Evolutionary conservation across 441 rosid genomes (phyloP).

Genomic region (Mallotus japonicus): DNA sequence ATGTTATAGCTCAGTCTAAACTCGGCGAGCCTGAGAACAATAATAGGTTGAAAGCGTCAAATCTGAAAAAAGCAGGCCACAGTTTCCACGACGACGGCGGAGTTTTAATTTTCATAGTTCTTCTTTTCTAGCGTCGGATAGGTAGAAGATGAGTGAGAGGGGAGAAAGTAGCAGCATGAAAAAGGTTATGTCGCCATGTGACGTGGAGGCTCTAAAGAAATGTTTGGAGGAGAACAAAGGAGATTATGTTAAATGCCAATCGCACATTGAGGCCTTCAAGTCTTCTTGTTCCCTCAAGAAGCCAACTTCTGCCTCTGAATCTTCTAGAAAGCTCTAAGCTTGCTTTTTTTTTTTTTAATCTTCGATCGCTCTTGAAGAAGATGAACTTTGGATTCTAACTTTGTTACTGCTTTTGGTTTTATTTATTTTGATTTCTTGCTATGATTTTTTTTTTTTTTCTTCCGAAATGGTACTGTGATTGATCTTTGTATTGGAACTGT

Average conservation of each 20-base stretch:
- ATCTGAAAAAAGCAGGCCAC: too few relatives aligned
- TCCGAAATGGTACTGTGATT: neutral
- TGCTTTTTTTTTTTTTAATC: too few relatives aligned
- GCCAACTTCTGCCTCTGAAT: conserved; percentile 30
- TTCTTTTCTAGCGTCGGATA: neutral
- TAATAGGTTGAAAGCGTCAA: too few relatives aligned
- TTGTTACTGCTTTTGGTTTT: neutral
- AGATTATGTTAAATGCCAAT: conserved; percentile 59
- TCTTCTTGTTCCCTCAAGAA: conserved; percentile 69
- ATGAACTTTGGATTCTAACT: too few relatives aligned
- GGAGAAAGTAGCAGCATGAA: conserved; percentile 32
- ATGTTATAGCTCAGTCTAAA: too few relatives aligned
- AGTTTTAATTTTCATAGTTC: neutral
- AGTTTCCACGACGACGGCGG: too few relatives aligned
- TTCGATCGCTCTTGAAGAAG: too few relatives aligned
- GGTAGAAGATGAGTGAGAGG: conserved; percentile 34
- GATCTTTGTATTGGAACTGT: neutral
- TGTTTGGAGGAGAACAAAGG: conserved; percentile 86
- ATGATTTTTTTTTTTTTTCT: neutral
- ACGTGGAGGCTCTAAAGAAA: conserved; percentile 83
- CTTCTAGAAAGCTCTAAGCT: conserved; percentile 8
- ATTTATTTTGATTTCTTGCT: neutral
- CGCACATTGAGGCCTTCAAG: conserved; percentile 80
- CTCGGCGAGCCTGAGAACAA: too few relatives aligned
- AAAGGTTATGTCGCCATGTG: conserved; percentile 67